Evolutionary conservation across 2,329 filamentous ascomycete species (phyloP).

Genomic region (Didymellaceae sp.): DNA sequence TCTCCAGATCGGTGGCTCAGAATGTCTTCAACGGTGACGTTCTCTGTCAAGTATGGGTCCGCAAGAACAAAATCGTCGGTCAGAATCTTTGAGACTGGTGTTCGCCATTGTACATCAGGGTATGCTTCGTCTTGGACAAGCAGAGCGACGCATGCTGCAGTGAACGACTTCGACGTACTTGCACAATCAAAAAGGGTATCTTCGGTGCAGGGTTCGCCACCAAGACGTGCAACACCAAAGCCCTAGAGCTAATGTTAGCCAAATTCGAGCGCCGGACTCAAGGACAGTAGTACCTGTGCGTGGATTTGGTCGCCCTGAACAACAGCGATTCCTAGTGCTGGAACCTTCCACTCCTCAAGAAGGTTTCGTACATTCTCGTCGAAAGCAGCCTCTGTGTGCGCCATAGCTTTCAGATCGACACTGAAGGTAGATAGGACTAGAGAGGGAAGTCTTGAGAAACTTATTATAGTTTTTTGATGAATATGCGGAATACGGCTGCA

Average conservation of each 20-base stretch:
- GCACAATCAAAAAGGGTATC: conserved; percentile 63
- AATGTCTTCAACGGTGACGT: conserved; percentile 62
- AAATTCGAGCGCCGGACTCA: conserved; percentile 1
- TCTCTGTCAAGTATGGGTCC: conserved; percentile 55
- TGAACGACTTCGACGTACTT: conserved; percentile 64
- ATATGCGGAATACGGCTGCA: not conserved
- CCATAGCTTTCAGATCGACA: too few relatives aligned
- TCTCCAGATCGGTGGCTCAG: conserved; percentile 61
- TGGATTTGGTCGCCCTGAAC: conserved; percentile 54
- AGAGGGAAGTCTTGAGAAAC: too few relatives aligned
- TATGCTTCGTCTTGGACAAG: conserved; percentile 54
- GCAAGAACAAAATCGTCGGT: conserved; percentile 61
- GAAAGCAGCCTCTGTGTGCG: not conserved
- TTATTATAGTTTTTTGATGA: not conserved
- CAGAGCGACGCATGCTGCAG: conserved; percentile 58
- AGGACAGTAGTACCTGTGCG: conserved; percentile 35
- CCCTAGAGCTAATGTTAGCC: conserved; percentile 24
- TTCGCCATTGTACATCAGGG: conserved; percentile 54
- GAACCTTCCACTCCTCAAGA: conserved; percentile 55
- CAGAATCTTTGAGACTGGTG: conserved; percentile 56
- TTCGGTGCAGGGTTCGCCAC: conserved; percentile 28
- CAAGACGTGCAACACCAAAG: conserved; percentile 47
- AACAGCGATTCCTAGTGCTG: conserved; percentile 58
- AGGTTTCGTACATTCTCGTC: conserved; percentile 29
- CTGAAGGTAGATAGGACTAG: too few relatives aligned